Evolutionary conservation across 1,284 basidiomycete genomes (phyloP), one percentile per base, ranked within the genome.

Genomic region (Leccinum pachyderme): DNA sequence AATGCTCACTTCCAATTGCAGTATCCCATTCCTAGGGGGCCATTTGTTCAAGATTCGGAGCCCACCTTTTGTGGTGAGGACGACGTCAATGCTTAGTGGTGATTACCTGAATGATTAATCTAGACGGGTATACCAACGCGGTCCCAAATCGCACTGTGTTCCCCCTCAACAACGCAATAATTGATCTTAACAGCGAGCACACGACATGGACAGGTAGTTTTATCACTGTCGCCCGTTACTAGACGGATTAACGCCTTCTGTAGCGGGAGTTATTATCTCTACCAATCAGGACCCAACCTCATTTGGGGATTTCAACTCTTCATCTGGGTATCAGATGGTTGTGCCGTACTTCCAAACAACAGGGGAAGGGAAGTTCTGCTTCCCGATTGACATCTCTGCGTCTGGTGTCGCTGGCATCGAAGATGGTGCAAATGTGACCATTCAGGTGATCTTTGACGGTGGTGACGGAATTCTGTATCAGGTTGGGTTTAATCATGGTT

Each of bases 1-100:
- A 72, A 74, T 32, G 85, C 81, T 12, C 86, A 88, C 66, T 87
- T 86, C 65, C 79, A 76, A 24, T 75, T 87, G 28, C 75, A 80
- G 57, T 87, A 80, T 61, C 85, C 86, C 25, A 61, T 70, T 8
- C 79, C 82, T 29, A 76, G 85, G 51, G 84, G 84, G 1, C 63
- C 63, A 0, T 85, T 84, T 61, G 76, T 77, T 46, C 67, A 79
- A 32, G 74, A 81, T 55, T 69, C 73, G 18, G 83, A 87, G 61
- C 71, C 74, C 12, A 63, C 69, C 2, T 82, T 81, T 63, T 80
- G 81, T 59, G 76, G 77, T 80, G 48, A 53, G 76, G 67, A 25
- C 44, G 33, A 44, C 37, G 2, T 15, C 5, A n/a, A 35, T 45
- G 15, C 12, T 54, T 33, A 35, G 22, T 15, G n/a, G 7, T 35